Conservation (phyloP, 2,329 filamentous ascomycete species). For the Endothia cerciana region DNA sequence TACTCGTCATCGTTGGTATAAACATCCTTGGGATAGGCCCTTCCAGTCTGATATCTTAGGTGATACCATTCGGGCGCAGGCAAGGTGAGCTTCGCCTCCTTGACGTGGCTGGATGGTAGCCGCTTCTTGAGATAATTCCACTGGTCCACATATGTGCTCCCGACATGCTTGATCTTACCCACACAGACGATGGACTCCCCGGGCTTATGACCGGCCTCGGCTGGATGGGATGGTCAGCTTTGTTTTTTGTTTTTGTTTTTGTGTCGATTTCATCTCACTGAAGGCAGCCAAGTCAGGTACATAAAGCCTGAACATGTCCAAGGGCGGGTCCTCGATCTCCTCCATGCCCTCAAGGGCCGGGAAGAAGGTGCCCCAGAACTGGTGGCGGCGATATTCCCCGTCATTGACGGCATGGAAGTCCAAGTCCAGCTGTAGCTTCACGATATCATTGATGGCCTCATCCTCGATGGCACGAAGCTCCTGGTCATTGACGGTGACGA, state of each 20-base stretch:
- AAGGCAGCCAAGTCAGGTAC: constrained; percentile 48
- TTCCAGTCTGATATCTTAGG: constrained; percentile 52
- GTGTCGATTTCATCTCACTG: constrained; percentile 35
- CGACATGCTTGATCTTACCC: constrained; percentile 51
- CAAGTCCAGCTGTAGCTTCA: constrained; percentile 61
- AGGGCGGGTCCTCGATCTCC: constrained; percentile 39
- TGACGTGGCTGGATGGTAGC: constrained; percentile 63
- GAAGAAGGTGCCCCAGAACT: constrained; percentile 42
- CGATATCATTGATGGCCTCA: constrained; percentile 61
- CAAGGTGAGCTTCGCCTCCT: constrained; percentile 67
- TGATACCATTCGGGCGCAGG: constrained; percentile 68
- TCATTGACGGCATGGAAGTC: constrained; percentile 62
- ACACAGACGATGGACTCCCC: constrained; percentile 51
- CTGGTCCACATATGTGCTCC: constrained; percentile 47
- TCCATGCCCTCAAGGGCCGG: constrained; percentile 47
- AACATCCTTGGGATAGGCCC: constrained; percentile 52
- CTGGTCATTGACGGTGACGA: constrained; percentile 43
- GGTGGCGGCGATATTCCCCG: constrained; percentile 58
- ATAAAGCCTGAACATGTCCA: constrained; percentile 44
- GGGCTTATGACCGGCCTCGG: constrained; percentile 50
- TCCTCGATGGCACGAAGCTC: constrained; percentile 58
- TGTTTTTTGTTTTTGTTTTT: background rate
- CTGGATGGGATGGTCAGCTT: constrained; percentile 31
- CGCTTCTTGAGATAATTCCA: constrained; percentile 47
- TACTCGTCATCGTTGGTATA: constrained; percentile 53